Evolutionary conservation across 176 grass and related monocot genomes (phyloP).

Genomic region (Cenchrus americanus): DNA sequence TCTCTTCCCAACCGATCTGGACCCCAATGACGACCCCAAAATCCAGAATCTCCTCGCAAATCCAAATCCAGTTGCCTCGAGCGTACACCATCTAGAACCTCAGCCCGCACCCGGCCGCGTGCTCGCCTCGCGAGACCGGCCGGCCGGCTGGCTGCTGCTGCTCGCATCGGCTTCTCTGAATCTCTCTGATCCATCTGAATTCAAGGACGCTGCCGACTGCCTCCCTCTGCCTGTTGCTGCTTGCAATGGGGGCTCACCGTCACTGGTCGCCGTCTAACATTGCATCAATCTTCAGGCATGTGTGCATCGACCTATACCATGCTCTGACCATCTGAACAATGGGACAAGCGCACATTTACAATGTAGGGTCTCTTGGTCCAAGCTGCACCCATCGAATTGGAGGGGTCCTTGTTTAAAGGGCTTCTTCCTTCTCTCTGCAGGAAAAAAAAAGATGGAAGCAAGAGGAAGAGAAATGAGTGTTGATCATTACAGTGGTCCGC

Average conservation of each 20-base stretch:
- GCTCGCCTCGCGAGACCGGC: slow-evolving; percentile 27
- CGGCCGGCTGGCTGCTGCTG: not conserved
- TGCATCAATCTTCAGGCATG: slow-evolving; percentile 45
- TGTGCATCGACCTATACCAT: slow-evolving; percentile 34
- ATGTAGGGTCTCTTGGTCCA: slow-evolving; percentile 31
- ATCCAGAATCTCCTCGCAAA: not conserved
- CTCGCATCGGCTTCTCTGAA: not conserved
- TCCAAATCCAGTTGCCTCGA: slow-evolving; percentile 7
- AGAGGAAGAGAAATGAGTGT: slow-evolving; percentile 1
- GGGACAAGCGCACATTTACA: slow-evolving; percentile 64
- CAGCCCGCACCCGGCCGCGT: not conserved
- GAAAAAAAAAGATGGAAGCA: slow-evolving; percentile 24
- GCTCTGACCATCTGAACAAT: slow-evolving; percentile 42
- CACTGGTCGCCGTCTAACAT: slow-evolving; percentile 28
- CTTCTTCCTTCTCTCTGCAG: slow-evolving; percentile 21
- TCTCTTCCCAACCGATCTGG: slow-evolving; percentile 35
- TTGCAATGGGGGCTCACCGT: slow-evolving; percentile 22
- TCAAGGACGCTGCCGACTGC: slow-evolving; percentile 20
- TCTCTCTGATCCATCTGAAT: not conserved
- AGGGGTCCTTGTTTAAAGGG: slow-evolving; percentile 10
- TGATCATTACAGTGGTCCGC: not conserved
- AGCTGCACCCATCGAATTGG: slow-evolving; percentile 32
- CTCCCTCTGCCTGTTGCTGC: not conserved
- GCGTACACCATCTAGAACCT: slow-evolving; percentile 39
- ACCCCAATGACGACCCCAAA: not conserved